Conservation (phyloP, 2,329 filamentous ascomycete genomes). For the Aspergillus cejpii region DNA sequence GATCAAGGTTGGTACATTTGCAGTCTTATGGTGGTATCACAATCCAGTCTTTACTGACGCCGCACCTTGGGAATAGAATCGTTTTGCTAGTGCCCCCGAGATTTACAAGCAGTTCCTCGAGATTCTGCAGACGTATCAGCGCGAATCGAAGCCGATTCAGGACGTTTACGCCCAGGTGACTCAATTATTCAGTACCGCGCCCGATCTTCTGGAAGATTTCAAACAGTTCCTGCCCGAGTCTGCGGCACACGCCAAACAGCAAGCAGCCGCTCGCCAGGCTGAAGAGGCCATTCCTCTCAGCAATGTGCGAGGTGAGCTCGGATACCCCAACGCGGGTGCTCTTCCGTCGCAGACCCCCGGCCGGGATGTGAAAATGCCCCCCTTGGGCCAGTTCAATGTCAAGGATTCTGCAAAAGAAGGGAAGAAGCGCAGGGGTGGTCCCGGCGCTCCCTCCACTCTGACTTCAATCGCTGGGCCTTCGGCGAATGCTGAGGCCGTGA, state of each 20-base stretch:
- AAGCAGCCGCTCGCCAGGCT: constrained; percentile 53
- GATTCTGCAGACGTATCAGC: constrained; percentile 95
- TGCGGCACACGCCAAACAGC: constrained; percentile 60
- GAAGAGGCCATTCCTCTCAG: constrained; percentile 65
- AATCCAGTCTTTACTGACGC: not conserved
- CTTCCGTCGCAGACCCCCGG: constrained; percentile 48
- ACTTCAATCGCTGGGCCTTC: constrained; percentile 32
- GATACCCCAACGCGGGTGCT: constrained; percentile 37
- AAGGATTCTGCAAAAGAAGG: constrained; percentile 78
- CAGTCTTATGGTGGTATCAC: not conserved
- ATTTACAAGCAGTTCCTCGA: constrained; percentile 99
- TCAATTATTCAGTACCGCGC: constrained; percentile 82
- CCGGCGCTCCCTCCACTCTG: constrained; percentile 34
- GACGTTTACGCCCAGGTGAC: constrained; percentile 98
- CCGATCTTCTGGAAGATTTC: constrained; percentile 93
- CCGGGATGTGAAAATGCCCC: constrained; percentile 67
- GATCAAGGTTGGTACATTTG: constrained; percentile 70
- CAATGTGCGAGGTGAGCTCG: constrained; percentile 52
- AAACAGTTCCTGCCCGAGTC: constrained; percentile 97
- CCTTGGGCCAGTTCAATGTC: constrained; percentile 86
- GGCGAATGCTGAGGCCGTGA: constrained; percentile 26
- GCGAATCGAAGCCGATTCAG: constrained; percentile 95
- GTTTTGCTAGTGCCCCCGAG: constrained; percentile 91
- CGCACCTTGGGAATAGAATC: constrained; percentile 57
- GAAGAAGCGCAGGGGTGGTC: constrained; percentile 72